Evolutionary conservation across 2,329 filamentous ascomycete species (phyloP), one percentile per base, ranked within the genome.

Genomic region (Colletotrichum sp.): DNA sequence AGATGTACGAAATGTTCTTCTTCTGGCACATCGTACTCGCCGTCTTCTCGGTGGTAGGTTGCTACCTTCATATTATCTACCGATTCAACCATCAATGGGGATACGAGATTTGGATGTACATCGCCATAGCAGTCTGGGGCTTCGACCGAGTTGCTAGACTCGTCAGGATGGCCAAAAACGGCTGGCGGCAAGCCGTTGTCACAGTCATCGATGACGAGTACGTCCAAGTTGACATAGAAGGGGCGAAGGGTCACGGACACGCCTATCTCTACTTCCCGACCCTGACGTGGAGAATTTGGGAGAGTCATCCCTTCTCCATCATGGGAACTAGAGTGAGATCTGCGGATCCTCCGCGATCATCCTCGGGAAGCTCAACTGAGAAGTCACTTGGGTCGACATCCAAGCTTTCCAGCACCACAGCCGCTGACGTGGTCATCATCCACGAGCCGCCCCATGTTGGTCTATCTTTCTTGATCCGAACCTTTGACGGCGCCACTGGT

Each of bases 291-390:
- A 81, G 84, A 10, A 78, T 82, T 0, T 91, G 89, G 89, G 89
- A 91, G 79, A 91, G 89, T 62, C 90, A 91, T 78, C 89, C 89
- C 0, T 91, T 91, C 78, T 89, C 88, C 3, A 69, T 69, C 13
- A 22, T 72, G 44, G 48, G 32, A 5, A 32, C 32, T 4, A 72
- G 70, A 8, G 70, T 72, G 15, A 68, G 15, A 16, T 22, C 32
- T 26, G 13, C 4, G 12, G 62, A 24, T 24, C 32, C n/a, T 64
- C 22, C 62, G 12, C 62, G 12, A 28, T 64, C 30, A 28, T 64
- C 62, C 12, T 64, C n/a, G 4, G n/a, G 30, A 16, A 64, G 32
- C 62, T 64, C n/a, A n/a, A 18, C 12, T 8, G 62, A 64, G 62
- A 39, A 64, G 62, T 44, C 62, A 44, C 10, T 16, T 8, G 13